A percentile compares a stretch with the other conserved stretches of the same genome.
Evolutionary conservation across 2,329 filamentous ascomycete species (phyloP).

Genomic region (Epichloe scottii): DNA sequence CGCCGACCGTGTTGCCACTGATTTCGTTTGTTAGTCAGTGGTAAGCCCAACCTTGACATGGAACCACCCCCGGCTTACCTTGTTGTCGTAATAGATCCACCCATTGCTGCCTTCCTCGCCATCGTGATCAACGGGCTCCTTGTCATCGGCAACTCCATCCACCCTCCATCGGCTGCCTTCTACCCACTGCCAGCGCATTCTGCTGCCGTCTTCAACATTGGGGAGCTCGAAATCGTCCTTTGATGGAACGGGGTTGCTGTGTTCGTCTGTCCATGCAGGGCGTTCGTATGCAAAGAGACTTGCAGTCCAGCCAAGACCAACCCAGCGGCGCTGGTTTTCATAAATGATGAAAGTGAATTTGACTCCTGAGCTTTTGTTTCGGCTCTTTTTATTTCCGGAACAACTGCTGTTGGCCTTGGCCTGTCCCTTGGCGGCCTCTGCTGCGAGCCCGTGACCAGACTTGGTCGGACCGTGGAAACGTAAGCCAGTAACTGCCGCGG

Average conservation of each 20-base stretch:
- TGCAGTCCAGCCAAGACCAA: conserved; percentile 89
- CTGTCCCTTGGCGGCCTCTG: conserved; percentile 11
- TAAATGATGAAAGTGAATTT: conserved; percentile 95
- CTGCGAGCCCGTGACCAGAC: conserved; percentile 16
- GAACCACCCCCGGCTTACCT: conserved; percentile 39
- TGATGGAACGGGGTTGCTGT: conserved; percentile 66
- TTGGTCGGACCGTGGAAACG: conserved; percentile 46
- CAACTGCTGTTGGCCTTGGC: conserved; percentile 13
- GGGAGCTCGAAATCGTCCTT: conserved; percentile 58
- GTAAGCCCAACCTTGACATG: neutral
- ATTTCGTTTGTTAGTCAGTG: conserved; percentile 5
- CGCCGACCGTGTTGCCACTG: conserved; percentile 84
- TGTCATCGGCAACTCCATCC: conserved; percentile 53
- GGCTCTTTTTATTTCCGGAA: conserved; percentile 20
- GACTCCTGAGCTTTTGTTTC: conserved; percentile 56
- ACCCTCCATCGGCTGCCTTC: conserved; percentile 76
- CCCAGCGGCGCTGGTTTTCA: conserved; percentile 91
- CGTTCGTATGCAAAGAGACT: conserved; percentile 86
- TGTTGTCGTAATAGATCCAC: conserved; percentile 98
- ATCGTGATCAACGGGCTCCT: conserved; percentile 35
- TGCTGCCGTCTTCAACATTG: conserved; percentile 46
- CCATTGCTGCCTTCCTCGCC: conserved; percentile 54
- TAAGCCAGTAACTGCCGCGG: conserved; percentile 67
- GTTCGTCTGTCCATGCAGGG: conserved; percentile 89
- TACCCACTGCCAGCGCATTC: conserved; percentile 62